phyloP scores from a whole-genome alignment of 345 rosid species.

The Boechera divaricarpa region DNA sequence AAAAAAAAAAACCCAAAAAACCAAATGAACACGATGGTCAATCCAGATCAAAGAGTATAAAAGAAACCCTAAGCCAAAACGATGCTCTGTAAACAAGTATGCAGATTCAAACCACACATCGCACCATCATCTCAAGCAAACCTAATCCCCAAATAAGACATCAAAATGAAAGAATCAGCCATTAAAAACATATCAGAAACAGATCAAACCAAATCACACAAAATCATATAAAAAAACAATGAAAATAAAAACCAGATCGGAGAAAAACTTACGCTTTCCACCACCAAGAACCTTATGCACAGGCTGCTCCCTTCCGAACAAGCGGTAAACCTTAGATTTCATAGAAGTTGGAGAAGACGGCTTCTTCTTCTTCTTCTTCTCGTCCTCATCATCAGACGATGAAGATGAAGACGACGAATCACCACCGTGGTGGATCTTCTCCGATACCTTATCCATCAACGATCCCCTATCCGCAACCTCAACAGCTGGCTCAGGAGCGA shows the following conservation, averaged over 20 bases:
- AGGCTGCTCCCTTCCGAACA: constrained; percentile 70
- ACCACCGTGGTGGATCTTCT: constrained; percentile 46
- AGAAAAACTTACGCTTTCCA: constrained; percentile 35
- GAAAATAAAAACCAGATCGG: constrained; percentile 25
- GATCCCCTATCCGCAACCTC: constrained; percentile 46
- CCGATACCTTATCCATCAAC: constrained; percentile 49
- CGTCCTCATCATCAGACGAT: constrained; percentile 40
- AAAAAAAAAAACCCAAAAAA: neutral
- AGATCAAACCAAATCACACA: constrained; percentile 15
- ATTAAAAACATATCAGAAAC: neutral
- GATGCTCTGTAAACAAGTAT: neutral
- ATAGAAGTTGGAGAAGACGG: constrained; percentile 35
- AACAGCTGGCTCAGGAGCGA: constrained; percentile 31
- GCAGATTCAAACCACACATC: constrained; percentile 23
- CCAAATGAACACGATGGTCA: neutral
- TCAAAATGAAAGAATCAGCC: neutral
- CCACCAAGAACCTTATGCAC: constrained; percentile 37
- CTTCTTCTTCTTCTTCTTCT: constrained; percentile 38
- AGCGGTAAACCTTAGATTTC: constrained; percentile 57
- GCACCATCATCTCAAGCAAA: neutral
- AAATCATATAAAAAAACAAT: neutral
- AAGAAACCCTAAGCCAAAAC: neutral
- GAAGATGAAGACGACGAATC: constrained; percentile 32
- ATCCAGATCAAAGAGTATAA: neutral
- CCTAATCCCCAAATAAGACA: constrained; percentile 22